Evolutionary conservation across 192 early-diverging fungal genomes (phyloP), one percentile per base, ranked within the genome.

Genomic region (Podila verticillata): DNA sequence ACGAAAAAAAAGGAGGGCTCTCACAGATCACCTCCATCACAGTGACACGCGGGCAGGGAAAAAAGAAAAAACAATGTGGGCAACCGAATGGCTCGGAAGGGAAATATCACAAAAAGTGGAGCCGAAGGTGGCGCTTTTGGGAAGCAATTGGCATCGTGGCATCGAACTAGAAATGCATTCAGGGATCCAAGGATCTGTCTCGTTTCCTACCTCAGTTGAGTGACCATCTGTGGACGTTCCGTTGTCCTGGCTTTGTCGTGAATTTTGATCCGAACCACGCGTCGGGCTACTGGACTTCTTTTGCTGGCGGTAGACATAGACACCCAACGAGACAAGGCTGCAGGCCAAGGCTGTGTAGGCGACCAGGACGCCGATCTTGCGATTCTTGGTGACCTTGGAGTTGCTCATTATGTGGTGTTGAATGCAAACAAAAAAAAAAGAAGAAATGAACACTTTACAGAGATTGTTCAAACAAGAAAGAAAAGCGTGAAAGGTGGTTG

Each of bases 331-430:
- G 47, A 72, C 61, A 36, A 80, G 17, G 44, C 68, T 67, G 56
- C 64, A 68, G 39, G 77, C 77, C 49, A 80, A 39, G 17, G 77
- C 68, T 29, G 77, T 72, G 62, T 80, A 80, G 30, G 77, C 70
- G 47, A 80, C 15, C 36, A 80, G 9, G 10, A 70, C 65, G 22
- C 70, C 77, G 24, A 80, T 51, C 59, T 68, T 72, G 28, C 70
- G 39, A 44, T 58, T 68, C 70, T 68, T 80, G 39, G 30, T 66
- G 20, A 62, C 47, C 20, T 64, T 51, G 24, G 7, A 72, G 48
- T 68, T 72, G 70, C 77, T 80, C 77, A 80, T 80, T 67, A 22
- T 48, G 65, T 22, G 15, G 36, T 17, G 49, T 28, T 34, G 17
- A 26, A 60, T 28, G 6, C 28, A 19, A 31, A 30, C 2, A 57